These are phyloP conservation scores for Zelonia costaricensis DNA, from an alignment of 208 protist genomes.

Conservation along the genomic window DNA sequence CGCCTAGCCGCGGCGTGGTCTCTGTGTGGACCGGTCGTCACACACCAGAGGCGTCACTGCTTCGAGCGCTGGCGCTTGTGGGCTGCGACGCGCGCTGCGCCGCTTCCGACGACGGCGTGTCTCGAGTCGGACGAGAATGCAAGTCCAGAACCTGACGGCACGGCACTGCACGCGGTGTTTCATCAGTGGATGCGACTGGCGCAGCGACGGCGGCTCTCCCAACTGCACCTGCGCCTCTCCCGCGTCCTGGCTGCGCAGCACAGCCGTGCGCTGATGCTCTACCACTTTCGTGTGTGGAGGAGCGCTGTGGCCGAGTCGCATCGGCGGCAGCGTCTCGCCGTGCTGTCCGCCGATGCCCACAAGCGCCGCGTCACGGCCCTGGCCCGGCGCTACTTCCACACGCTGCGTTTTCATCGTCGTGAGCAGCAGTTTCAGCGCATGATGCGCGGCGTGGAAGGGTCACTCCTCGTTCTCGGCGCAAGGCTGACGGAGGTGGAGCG, in stretches of 20 bases:
- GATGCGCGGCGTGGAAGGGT: slow-evolving; percentile 11
- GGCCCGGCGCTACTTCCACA: slow-evolving; percentile 14
- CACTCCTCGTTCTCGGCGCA: not conserved
- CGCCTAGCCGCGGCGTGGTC: slow-evolving; percentile 6
- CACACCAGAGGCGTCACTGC: not conserved
- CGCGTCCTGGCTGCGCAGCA: slow-evolving; percentile 6
- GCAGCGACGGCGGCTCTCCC: slow-evolving; percentile 1
- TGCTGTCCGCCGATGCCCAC: slow-evolving; percentile 16
- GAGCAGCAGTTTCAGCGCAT: slow-evolving; percentile 13
- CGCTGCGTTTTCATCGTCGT: slow-evolving; percentile 7
- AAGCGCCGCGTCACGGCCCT: slow-evolving; percentile 7
- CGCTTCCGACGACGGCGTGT: too few species aligned
- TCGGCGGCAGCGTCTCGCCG: slow-evolving; percentile 1
- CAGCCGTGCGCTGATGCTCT: not conserved
- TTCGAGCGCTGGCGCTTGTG: slow-evolving; percentile 1
- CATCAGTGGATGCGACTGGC: not conserved
- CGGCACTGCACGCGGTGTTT: not conserved
- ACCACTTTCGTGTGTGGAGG: not conserved
- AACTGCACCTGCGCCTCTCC: slow-evolving; percentile 5
- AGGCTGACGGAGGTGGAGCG: not conserved
- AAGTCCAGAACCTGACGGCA: not conserved
- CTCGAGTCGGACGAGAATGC: not conserved
- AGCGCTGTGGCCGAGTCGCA: not conserved
- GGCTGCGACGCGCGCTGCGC: not conserved
- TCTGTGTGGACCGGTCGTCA: not conserved